These are phyloP conservation scores for Claviceps sorghi DNA, from an alignment of 2,329 filamentous ascomycete species.

Conservation along the genomic window DNA sequence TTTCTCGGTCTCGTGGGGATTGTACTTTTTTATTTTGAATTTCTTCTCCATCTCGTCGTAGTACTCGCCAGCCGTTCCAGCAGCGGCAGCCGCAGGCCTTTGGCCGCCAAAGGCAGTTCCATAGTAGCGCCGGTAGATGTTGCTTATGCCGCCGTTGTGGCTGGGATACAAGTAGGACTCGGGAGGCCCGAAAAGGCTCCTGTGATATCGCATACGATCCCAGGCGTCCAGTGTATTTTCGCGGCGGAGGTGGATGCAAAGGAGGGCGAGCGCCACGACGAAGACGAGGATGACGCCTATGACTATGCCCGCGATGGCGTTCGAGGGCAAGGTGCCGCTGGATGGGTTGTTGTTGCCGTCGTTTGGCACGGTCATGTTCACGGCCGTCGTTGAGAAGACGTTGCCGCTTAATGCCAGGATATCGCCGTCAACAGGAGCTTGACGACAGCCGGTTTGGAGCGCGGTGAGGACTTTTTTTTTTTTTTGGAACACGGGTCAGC, in stretches of 20 bases:
- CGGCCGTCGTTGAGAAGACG: background rate
- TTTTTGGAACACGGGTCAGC: no score
- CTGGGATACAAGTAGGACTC: background rate
- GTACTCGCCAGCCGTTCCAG: slow-evolving; percentile 23
- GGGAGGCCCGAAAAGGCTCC: background rate
- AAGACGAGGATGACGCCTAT: slow-evolving; percentile 30
- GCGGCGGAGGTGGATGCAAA: slow-evolving; percentile 32
- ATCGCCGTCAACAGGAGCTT: background rate
- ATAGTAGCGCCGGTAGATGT: slow-evolving; percentile 9
- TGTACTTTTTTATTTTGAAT: background rate
- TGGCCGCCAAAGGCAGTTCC: slow-evolving; percentile 9
- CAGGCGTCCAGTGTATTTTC: slow-evolving; percentile 20
- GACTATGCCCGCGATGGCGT: slow-evolving; percentile 39
- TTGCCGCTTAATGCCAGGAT: background rate
- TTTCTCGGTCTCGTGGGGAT: background rate
- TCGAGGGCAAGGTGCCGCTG: slow-evolving; percentile 24
- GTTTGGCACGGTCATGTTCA: background rate
- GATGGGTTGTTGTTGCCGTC: slow-evolving; percentile 13
- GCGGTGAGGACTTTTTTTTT: background rate
- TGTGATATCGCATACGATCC: slow-evolving; percentile 3
- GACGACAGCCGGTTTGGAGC: background rate
- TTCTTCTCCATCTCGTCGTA: slow-evolving; percentile 24
- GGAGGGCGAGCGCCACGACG: slow-evolving; percentile 26
- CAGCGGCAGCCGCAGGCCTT: slow-evolving; percentile 5
- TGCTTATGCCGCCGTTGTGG: slow-evolving; percentile 13